A percentile compares a stretch with the other conserved stretches of the same genome.
These are phyloP conservation scores for Pleurozium schreberi DNA, from an alignment of 225 moss, liverwort and hornwort genomes.

Conservation along the genomic window DNA sequence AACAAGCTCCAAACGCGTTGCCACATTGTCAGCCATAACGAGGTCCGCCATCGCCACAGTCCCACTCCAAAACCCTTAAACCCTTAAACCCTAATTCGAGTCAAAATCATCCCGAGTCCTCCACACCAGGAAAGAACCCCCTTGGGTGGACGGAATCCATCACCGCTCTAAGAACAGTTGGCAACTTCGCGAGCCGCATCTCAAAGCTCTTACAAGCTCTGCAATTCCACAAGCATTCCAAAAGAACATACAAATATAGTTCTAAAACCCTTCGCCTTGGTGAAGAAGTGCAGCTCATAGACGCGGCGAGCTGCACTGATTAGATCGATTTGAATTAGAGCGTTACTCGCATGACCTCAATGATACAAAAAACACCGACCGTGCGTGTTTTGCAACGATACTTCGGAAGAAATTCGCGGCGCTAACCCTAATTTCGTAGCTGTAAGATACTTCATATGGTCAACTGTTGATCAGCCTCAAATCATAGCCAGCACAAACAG, in stretches of 20 bases:
- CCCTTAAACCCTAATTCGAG: neutral
- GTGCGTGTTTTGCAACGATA: no score
- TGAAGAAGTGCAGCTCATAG: neutral
- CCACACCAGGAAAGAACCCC: neutral
- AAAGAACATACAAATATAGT: no score
- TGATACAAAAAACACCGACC: neutral
- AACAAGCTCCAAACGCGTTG: slow-evolving; percentile 49
- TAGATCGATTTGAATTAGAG: neutral
- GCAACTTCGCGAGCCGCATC: neutral
- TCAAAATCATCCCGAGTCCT: neutral
- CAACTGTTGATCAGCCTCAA: no score
- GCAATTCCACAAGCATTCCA: neutral
- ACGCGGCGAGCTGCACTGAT: no score
- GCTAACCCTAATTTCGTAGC: neutral
- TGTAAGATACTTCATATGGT: neutral
- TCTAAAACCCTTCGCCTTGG: neutral
- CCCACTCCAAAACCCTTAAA: neutral
- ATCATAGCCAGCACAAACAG: neutral
- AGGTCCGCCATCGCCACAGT: neutral
- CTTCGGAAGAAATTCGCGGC: neutral
- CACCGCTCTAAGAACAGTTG: slow-evolving; percentile 13
- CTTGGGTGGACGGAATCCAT: slow-evolving; percentile 32
- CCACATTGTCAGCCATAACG: neutral
- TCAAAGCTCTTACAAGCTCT: slow-evolving; percentile 53
- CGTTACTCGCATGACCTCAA: neutral